Percentiles rank a stretch among this genome's conserved stretches.
These are phyloP conservation scores for Suillus discolor DNA, from an alignment of 768 basidiomycete genomes.

Conservation along the genomic window DNA sequence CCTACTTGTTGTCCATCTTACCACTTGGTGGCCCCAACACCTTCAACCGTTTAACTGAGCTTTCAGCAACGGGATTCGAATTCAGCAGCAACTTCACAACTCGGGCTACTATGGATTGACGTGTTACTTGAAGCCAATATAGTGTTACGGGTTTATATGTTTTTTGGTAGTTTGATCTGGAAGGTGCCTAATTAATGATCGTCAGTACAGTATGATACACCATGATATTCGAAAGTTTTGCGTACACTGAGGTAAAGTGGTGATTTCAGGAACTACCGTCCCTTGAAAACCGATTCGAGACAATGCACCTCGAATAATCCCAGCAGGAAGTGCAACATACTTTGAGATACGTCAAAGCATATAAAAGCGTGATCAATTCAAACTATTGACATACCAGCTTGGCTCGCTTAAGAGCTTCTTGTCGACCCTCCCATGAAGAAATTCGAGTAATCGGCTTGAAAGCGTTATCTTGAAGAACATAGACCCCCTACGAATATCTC, in stretches of 20 bases:
- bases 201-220: constrained; percentile 3
- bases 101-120: neutral
- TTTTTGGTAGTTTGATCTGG: constrained; percentile 79
- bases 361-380: neutral
- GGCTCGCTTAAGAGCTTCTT: constrained; percentile 71
- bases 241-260: constrained; percentile 84
- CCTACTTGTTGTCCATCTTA: neutral
- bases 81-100: neutral
- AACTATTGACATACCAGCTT: constrained; percentile 56
- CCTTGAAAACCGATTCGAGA: constrained; percentile 75
- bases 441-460: constrained; percentile 85
- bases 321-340: constrained; percentile 83
- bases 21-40: neutral
- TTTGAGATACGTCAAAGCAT: constrained; percentile 31
- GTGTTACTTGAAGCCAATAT: neutral
- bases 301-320: constrained; percentile 84
- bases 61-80: neutral
- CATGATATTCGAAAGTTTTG: neutral
- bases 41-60: neutral
- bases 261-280: constrained; percentile 78
- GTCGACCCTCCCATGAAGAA: constrained; percentile 78
- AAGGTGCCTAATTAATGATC: constrained; percentile 61
- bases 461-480: constrained; percentile 88
- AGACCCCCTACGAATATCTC: constrained; percentile 66
- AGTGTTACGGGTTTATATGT: constrained; percentile 31